Evolutionary conservation across 345 rosid genomes (phyloP), one percentile per base, ranked within the genome.

Genomic region (Psidium guajava): DNA sequence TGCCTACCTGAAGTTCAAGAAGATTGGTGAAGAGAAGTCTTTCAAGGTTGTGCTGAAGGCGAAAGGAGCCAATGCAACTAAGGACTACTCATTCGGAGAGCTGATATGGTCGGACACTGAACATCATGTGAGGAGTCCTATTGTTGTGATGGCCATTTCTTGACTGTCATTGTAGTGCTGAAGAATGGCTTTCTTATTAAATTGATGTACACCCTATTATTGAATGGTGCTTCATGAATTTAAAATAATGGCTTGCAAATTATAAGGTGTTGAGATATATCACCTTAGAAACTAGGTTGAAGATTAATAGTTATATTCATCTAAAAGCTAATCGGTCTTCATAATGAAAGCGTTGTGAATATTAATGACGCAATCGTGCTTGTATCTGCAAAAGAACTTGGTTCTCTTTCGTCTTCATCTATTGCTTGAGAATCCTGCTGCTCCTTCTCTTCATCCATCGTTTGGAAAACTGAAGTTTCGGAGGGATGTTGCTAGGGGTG

Each of bases 21-120:
- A 91, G 86, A 64, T 83, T 44, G 98, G 95, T 25, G 94, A 95
- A 82, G 89, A 92, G 91, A 93, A 92, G 86, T 90, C 83, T 18
- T 97, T 93, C 86, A 90, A 53, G 85, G 90, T 96, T 0, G 24
- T 69, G 77, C 13, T 69, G 24, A 69, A 69, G 24, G 47, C 1
- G 1, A 69, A 69, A 18, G 77, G 77, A 16, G 25, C 47, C 77
- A 69, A 0, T 32, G 24, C 1, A 0, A 32, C 47, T 69, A 21
- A 20, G 44, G 77, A 36, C 77, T 69, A 69, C 77, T 32, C 47
- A 0, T 69, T 69, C 5, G 77, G 77, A 40, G 77, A 69, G 77
- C 77, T 69, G 24, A 69, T 69, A 69, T 69, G 77, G 77, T 69
- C 77, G 6, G 77, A 69, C 47, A 69, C 44, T 4, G 3, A 69